Evolutionary conservation across 345 rosid genomes (phyloP).

Genomic region (Passiflora organensis): DNA sequence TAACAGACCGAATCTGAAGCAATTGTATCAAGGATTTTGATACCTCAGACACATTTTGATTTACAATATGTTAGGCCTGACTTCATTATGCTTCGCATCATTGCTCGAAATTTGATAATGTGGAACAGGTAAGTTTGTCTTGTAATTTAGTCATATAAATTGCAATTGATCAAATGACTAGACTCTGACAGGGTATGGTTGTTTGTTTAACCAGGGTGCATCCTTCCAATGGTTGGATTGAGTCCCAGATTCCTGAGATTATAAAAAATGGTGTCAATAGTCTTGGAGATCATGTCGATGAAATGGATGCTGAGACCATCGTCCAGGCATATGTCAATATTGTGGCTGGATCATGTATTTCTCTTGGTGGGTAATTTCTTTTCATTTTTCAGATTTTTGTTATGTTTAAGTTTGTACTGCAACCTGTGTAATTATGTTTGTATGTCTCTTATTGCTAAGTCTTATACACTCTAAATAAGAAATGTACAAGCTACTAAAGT

Average conservation of each 20-base stretch:
- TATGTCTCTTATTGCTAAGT: no score
- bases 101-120: slow-evolving; percentile 92
- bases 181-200: slow-evolving; percentile 16
- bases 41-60: slow-evolving; percentile 78
- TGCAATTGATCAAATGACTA: slow-evolving; percentile 17
- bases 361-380: slow-evolving; percentile 57
- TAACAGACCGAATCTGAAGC: slow-evolving; percentile 82
- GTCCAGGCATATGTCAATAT: slow-evolving; percentile 89
- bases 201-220: slow-evolving; percentile 48
- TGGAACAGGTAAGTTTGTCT: slow-evolving; percentile 70
- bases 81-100: slow-evolving; percentile 95
- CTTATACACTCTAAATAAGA: no score
- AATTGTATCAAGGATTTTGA: slow-evolving; percentile 66
- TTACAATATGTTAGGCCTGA: slow-evolving; percentile 91
- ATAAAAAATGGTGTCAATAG: slow-evolving; percentile 54
- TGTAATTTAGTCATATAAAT: background rate
- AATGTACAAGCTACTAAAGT: no score
- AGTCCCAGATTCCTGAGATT: slow-evolving; percentile 82
- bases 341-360: slow-evolving; percentile 88
- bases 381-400: background rate
- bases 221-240: slow-evolving; percentile 83
- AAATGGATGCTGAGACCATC: slow-evolving; percentile 68
- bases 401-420: background rate
- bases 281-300: slow-evolving; percentile 66
- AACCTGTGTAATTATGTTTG: no score